A percentile compares a stretch with the other conserved stretches of the same genome.
These are phyloP conservation scores for Kurtzmaniella cleridarum DNA, from an alignment of 805 yeast species.

Conservation along the genomic window DNA sequence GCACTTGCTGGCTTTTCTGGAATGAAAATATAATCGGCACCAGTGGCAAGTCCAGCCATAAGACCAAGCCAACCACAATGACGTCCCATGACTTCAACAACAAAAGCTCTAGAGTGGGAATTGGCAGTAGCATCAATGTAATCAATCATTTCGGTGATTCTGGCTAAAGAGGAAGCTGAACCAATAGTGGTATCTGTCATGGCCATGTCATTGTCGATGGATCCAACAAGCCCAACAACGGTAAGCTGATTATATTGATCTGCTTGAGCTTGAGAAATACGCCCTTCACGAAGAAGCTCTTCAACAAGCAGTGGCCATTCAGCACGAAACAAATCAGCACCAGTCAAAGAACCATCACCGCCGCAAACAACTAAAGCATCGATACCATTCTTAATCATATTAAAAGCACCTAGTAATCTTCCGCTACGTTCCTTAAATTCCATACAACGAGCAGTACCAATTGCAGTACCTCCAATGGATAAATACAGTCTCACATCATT, in stretches of 20 bases:
- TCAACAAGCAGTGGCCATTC: constrained; percentile 73
- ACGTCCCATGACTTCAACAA: constrained; percentile 85
- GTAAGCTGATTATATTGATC: constrained; percentile 51
- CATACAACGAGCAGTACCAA: constrained; percentile 72
- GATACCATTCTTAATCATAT: constrained; percentile 65
- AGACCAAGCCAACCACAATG: constrained; percentile 87
- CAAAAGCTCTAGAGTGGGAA: constrained; percentile 79
- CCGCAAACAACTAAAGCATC: constrained; percentile 79
- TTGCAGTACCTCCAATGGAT: constrained; percentile 68
- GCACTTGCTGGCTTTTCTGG: constrained; percentile 73
- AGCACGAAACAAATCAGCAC: constrained; percentile 69
- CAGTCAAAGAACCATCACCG: constrained; percentile 80
- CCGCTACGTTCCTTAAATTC: constrained; percentile 66
- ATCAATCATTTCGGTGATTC: constrained; percentile 72
- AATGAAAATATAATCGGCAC: constrained; percentile 76
- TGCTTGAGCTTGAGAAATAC: constrained; percentile 42
- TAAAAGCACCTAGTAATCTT: constrained; percentile 55
- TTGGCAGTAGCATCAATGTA: constrained; percentile 81
- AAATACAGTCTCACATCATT: constrained; percentile 68
- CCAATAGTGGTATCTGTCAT: constrained; percentile 81
- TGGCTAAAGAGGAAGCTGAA: constrained; percentile 69
- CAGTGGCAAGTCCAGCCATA: constrained; percentile 74
- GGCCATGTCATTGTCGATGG: constrained; percentile 85
- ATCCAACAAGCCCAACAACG: constrained; percentile 73
- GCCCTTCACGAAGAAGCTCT: constrained; percentile 45